Base-by-base conservation (phyloP, 257 asterid species). In the Linderniella brevidens region DNA sequence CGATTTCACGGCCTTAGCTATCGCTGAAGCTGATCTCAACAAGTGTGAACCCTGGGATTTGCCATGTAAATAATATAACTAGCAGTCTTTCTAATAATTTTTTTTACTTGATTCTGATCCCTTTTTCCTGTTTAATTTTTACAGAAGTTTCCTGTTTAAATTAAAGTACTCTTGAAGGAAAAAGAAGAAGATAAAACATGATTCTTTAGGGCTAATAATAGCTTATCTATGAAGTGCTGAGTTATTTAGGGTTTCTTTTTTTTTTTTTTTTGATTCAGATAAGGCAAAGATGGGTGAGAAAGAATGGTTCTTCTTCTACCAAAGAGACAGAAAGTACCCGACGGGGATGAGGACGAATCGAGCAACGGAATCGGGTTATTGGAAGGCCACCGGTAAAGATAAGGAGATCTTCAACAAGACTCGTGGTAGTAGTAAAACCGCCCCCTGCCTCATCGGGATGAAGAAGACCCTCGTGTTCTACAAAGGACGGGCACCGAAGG, bases 21-120 rank as follows among this genome's bases (percentile, higher is more conserved):
- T 85, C 44, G 80, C 68, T 17, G 93, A 80, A 58, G 95, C 86
- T 54, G 93, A 85, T 75, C 71, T 85, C 48, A 85, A 80, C 44
- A 85, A 71, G 82, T 80, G 77, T 40, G 95, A 85, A 60, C 95
- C 95, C 0, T 85, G 95, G 95, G 95, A 85, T 69, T 68, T 85
- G 50, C 95, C 93, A 42, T 71, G 95, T 84, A 80, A 69, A 1
- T 1, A n/a, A n/a, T n/a, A n/a, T n/a, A n/a, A n/a, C n/a, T n/a
- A n/a, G n/a, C n/a, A n/a, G n/a, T n/a, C n/a, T n/a, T n/a, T n/a
- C n/a, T n/a, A 13, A 8, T 9, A 3, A 15, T 43, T 43, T 35
- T 35, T 13, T 11, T 50, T 12, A 19, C 17, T 20, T 12, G n/a
- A 32, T 10, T 4, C 14, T 25, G 32, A 25, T 25, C 32, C 32